Evolutionary conservation across 2,329 filamentous ascomycete genomes (phyloP).

Genomic region (Diaporthe velutina): DNA sequence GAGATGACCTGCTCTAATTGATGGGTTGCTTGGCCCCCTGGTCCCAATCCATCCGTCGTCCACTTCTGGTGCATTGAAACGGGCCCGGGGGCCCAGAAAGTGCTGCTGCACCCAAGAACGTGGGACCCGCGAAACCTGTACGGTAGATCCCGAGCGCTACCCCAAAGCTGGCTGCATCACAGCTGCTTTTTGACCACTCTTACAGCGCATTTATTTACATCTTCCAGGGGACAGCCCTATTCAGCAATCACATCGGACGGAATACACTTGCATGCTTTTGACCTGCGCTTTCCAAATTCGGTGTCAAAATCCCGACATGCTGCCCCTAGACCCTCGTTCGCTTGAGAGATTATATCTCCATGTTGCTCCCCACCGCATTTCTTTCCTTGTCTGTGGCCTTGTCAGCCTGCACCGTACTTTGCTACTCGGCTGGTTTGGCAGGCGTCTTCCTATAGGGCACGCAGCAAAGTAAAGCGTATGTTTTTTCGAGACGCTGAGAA

Average conservation of each 20-base stretch:
- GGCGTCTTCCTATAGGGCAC: neutral
- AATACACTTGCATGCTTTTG: neutral
- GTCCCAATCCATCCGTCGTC: constrained; percentile 18
- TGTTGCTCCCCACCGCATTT: neutral
- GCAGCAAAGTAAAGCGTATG: too few species aligned
- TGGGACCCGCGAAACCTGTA: constrained; percentile 13
- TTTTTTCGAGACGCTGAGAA: too few species aligned
- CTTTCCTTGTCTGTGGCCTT: neutral
- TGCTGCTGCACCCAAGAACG: constrained; percentile 11
- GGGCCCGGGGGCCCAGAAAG: neutral
- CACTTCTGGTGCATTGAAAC: constrained; percentile 7
- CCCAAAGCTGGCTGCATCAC: neutral
- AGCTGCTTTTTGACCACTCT: neutral
- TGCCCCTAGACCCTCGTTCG: neutral
- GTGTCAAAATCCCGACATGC: neutral
- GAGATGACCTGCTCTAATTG: constrained; percentile 33
- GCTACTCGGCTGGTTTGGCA: neutral
- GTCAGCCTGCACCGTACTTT: neutral
- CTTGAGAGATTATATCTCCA: neutral
- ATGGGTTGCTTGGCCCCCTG: constrained; percentile 13
- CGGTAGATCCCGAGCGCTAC: constrained; percentile 17
- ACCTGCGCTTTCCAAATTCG: too few species aligned
- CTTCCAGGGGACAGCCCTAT: neutral
- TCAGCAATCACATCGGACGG: neutral
- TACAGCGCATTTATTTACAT: neutral